A percentile compares a stretch with the other conserved stretches of the same genome.
Evolutionary conservation across 2,329 filamentous ascomycete genomes (phyloP).

Genomic region (Trichoderma harzianum): DNA sequence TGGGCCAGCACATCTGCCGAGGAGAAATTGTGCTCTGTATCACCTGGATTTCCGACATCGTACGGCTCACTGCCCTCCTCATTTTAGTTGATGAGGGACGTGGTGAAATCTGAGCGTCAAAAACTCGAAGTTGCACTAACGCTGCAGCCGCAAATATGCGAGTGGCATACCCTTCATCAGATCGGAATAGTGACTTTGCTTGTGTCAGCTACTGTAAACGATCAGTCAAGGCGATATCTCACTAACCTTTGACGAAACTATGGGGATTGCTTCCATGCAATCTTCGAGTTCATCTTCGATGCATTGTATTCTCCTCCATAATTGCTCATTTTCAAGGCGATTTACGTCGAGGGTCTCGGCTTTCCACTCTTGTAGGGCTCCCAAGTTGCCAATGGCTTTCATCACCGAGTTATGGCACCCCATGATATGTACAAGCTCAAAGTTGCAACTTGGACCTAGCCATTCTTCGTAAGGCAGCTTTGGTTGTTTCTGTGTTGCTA

Average conservation of each 20-base stretch:
- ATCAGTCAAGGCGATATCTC: background rate
- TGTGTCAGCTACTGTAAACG: background rate
- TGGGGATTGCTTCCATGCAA: background rate
- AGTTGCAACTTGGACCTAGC: background rate
- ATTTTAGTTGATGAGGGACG: background rate
- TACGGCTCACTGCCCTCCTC: background rate
- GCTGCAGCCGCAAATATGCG: background rate
- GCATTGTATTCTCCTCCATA: background rate
- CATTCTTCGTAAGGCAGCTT: background rate
- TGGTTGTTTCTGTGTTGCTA: background rate
- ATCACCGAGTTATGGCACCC: background rate
- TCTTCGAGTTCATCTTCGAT: background rate
- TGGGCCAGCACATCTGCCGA: background rate
- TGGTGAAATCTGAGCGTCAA: background rate
- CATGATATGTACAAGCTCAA: background rate
- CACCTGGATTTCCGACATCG: background rate
- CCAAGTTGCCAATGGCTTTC: background rate
- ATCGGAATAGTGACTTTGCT: background rate
- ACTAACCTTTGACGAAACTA: background rate
- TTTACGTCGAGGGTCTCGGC: background rate
- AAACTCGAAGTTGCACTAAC: background rate
- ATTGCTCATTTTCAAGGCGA: background rate
- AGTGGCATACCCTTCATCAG: background rate
- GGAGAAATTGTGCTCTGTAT: background rate
- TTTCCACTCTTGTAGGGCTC: background rate